Evolutionary conservation across 2,329 filamentous ascomycete species (phyloP).

Genomic region (Ophiosphaerella korrae): DNA sequence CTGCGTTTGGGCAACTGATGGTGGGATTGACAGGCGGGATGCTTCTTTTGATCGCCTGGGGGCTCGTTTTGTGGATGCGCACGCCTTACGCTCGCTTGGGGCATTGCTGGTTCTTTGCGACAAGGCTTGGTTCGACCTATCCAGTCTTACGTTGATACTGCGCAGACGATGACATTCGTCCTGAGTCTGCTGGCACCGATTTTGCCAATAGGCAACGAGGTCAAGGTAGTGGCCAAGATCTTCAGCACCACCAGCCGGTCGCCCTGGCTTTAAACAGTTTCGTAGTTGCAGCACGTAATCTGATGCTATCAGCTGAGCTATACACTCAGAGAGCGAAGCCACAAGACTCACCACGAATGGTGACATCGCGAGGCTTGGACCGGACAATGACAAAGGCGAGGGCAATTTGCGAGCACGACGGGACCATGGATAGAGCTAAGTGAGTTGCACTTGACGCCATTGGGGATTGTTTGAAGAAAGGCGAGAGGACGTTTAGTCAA

Average conservation of each 20-base stretch:
- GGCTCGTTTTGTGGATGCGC: slow-evolving; percentile 8
- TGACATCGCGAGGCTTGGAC: slow-evolving; percentile 43
- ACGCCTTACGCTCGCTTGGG: slow-evolving; percentile 20
- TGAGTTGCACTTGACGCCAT: slow-evolving; percentile 10
- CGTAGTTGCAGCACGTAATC: slow-evolving; percentile 44
- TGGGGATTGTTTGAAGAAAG: background rate
- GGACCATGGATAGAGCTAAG: slow-evolving; percentile 8
- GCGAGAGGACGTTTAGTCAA: no score
- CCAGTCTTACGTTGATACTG: slow-evolving; percentile 29
- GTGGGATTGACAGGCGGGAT: slow-evolving; percentile 10
- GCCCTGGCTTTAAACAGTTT: slow-evolving; percentile 36
- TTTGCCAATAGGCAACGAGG: slow-evolving; percentile 47
- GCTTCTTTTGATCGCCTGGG: slow-evolving; percentile 22
- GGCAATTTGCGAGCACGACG: slow-evolving; percentile 35
- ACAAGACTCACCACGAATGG: slow-evolving; percentile 35
- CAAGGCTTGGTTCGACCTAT: slow-evolving; percentile 32
- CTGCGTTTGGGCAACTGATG: slow-evolving; percentile 16
- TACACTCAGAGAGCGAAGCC: no score
- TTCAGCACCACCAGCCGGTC: slow-evolving; percentile 22
- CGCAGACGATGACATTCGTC: slow-evolving; percentile 28
- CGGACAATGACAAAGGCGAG: slow-evolving; percentile 46
- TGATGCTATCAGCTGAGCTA: slow-evolving; percentile 13
- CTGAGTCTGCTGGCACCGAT: slow-evolving; percentile 30
- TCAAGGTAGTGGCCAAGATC: slow-evolving; percentile 45
- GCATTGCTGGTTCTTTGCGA: slow-evolving; percentile 5